Conservation (phyloP, 192 early-diverging fungal species). For the Phlyctochytrium planicorne region DNA sequence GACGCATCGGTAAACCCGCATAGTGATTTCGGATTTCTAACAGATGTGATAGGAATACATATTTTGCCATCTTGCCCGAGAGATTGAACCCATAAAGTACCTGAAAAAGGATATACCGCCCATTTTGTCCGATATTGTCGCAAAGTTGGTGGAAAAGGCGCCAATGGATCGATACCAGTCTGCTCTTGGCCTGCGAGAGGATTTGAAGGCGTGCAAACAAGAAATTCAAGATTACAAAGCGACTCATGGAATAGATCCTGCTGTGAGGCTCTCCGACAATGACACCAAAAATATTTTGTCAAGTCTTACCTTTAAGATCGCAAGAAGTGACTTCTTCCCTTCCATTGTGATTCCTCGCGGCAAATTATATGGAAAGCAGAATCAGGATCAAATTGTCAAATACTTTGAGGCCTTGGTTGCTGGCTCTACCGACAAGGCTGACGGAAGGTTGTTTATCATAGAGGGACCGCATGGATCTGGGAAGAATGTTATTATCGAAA, state of each 20-base stretch:
- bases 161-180: constrained; percentile 52
- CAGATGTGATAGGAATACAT: constrained; percentile 35
- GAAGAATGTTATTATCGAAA: constrained; percentile 20
- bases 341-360: constrained; percentile 34
- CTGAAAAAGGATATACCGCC: constrained; percentile 41
- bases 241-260: not conserved
- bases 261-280: constrained; percentile 19
- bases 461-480: constrained; percentile 22
- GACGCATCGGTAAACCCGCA: constrained; percentile 38
- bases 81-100: constrained; percentile 31
- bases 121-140: constrained; percentile 36
- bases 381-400: constrained; percentile 27
- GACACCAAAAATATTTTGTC: constrained; percentile 24
- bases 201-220: constrained; percentile 28
- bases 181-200: constrained; percentile 39
- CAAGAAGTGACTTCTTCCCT: constrained; percentile 33
- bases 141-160: constrained; percentile 43
- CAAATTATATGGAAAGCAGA: constrained; percentile 39
- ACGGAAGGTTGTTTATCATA: constrained; percentile 21
- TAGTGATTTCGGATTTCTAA: not conserved
- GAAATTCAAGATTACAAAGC: constrained; percentile 16
- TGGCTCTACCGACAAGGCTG: not conserved
- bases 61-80: constrained; percentile 47
- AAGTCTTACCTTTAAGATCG: constrained; percentile 19
- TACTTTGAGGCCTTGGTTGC: constrained; percentile 14